Evolutionary conservation across 2,329 filamentous ascomycete genomes (phyloP), one percentile per base, ranked within the genome.

Genomic region (Aulographum hederae): DNA sequence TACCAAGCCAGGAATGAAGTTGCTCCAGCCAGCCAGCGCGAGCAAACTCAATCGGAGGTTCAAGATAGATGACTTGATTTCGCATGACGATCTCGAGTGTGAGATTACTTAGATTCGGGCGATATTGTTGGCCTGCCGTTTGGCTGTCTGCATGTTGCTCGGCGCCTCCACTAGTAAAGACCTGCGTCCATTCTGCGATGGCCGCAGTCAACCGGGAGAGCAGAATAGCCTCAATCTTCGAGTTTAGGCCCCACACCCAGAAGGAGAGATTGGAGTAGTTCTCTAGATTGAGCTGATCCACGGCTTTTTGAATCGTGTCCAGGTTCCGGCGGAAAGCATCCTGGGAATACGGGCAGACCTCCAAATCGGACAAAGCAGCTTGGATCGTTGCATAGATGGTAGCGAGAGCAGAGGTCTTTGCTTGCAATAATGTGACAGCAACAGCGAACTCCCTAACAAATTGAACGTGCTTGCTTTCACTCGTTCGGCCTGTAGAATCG

Each of bases 71-170:
- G 41, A 94, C 78, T 52, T 98, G 89, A 45, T 95, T 95, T 19
- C 81, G 79, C 82, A 98, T 98, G 4, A 82, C 89, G 33, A 99
- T 77, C 50, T 98, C 89, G 43, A 94, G 81, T 12, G 89, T 66
- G 16, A 92, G 67, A 18, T 68, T 70, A 44, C 69, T 73, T 56
- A 92, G 72, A 3, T 64, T 64, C 0, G 81, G 80, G 3, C 58
- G 56, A 34, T 70, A 63, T n/a, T 39, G 19, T 58, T 56, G 40
- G 60, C 65, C 28, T 42, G 15, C 8, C n/a, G n/a, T n/a, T n/a
- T n/a, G n/a, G 27, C 11, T 30, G 57, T 41, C 40, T 28, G 39
- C 35, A 13, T 38, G 37, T 33, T 46, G 38, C 8, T 46, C 54
- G 8, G 41, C 38, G 18, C 66, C 63, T 31, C 39, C 42, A 19